These are phyloP conservation scores for Fusarium concolor DNA, from an alignment of 2,329 filamentous ascomycete genomes.

Conservation along the genomic window DNA sequence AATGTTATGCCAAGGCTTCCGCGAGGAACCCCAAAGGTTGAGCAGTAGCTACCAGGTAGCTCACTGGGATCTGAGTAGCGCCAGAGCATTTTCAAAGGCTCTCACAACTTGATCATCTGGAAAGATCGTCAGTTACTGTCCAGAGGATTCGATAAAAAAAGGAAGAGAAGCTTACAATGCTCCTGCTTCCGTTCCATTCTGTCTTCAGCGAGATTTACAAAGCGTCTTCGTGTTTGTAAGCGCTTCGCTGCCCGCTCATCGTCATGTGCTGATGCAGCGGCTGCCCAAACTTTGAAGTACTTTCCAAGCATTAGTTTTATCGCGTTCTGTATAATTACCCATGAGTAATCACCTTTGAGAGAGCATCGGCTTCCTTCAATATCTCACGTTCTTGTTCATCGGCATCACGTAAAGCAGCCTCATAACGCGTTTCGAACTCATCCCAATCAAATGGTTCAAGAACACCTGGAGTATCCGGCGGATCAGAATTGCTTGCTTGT, in stretches of 20 bases:
- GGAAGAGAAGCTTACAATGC: conserved; percentile 72
- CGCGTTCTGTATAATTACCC: background rate
- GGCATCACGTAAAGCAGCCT: conserved; percentile 71
- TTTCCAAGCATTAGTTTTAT: conserved; percentile 50
- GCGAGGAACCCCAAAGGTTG: background rate
- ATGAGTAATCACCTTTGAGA: conserved; percentile 67
- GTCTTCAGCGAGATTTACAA: conserved; percentile 79
- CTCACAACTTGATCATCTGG: conserved; percentile 66
- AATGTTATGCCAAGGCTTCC: background rate
- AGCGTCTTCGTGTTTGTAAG: conserved; percentile 81
- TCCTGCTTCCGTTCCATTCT: conserved; percentile 78
- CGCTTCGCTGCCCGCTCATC: conserved; percentile 82
- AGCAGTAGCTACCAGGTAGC: background rate
- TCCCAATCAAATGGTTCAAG: conserved; percentile 78
- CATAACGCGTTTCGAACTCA: conserved; percentile 77
- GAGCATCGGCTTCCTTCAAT: conserved; percentile 72
- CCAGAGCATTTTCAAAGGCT: conserved; percentile 72
- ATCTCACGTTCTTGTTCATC: conserved; percentile 73
- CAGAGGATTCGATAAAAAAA: background rate
- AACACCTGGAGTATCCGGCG: conserved; percentile 63
- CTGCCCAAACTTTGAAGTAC: conserved; percentile 85
- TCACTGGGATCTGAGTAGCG: conserved; percentile 59
- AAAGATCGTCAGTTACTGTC: conserved; percentile 31
- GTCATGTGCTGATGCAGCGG: conserved; percentile 77
- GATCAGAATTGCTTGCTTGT: conserved; percentile 49